Evolutionary conservation across 2,329 filamentous ascomycete genomes (phyloP).

Genomic region (Scorias spongiosa): DNA sequence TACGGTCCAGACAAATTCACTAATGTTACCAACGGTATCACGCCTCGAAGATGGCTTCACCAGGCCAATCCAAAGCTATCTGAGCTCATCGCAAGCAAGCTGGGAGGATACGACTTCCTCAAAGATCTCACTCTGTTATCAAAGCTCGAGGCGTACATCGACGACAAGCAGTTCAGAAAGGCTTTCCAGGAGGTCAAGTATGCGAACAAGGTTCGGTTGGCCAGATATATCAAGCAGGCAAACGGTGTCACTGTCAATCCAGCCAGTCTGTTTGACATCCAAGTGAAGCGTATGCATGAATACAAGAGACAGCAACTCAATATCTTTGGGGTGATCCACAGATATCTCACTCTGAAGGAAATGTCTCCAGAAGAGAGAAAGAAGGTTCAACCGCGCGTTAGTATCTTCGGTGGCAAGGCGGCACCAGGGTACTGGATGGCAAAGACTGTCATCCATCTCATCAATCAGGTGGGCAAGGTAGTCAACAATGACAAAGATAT

Average conservation of each 20-base stretch:
- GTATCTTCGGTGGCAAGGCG: slow-evolving; percentile 94
- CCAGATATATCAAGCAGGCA: slow-evolving; percentile 75
- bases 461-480: slow-evolving; percentile 80
- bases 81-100: slow-evolving; percentile 79
- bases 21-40: slow-evolving; percentile 97
- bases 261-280: slow-evolving; percentile 79
- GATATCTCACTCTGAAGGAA: slow-evolving; percentile 77
- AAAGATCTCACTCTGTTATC: slow-evolving; percentile 80
- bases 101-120: slow-evolving; percentile 68
- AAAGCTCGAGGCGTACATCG: slow-evolving; percentile 66
- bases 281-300: slow-evolving; percentile 98
- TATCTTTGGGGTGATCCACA: slow-evolving; percentile 94
- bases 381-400: slow-evolving; percentile 75
- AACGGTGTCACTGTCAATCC: slow-evolving; percentile 76
- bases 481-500: slow-evolving; percentile 88
- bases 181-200: slow-evolving; percentile 96
- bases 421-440: slow-evolving; percentile 99
- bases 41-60: slow-evolving; percentile 87
- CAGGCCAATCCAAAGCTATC: slow-evolving; percentile 91
- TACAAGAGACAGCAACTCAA: slow-evolving; percentile 99
- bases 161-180: slow-evolving; percentile 81
- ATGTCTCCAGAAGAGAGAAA: slow-evolving; percentile 72
- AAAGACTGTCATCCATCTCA: slow-evolving; percentile 82
- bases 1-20: slow-evolving; percentile 96
- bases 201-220: slow-evolving; percentile 83